Conservation (phyloP, 352 stramenopile species). For the Globisporangium cylindrosporum region DNA sequence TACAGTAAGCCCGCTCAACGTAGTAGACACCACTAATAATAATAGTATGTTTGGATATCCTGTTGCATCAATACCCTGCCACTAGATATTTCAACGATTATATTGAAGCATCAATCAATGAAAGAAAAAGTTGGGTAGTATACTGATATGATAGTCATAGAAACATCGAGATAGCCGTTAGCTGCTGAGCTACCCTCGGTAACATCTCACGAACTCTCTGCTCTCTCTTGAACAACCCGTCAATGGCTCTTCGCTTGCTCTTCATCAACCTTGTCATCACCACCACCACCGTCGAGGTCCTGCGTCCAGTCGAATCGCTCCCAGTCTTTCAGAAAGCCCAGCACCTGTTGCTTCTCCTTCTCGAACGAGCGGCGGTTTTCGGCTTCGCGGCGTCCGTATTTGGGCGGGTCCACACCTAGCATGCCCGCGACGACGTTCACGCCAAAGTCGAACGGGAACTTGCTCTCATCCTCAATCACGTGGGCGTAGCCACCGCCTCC, state of each 20-base stretch:
- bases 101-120: too few species aligned
- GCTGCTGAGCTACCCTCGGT: too few species aligned
- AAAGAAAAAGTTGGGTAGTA: too few species aligned
- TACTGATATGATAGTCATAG: too few species aligned
- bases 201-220: too few species aligned
- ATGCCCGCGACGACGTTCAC: conserved; percentile 77
- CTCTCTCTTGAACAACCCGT: neutral
- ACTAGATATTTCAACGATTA: too few species aligned
- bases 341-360: conserved; percentile 57
- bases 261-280: neutral
- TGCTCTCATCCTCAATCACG: conserved; percentile 76
- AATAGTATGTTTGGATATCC: too few species aligned
- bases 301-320: conserved; percentile 73
- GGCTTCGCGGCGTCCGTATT: conserved; percentile 49
- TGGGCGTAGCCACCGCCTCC: conserved; percentile 64
- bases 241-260: conserved; percentile 1
- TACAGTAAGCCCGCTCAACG: too few species aligned
- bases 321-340: conserved; percentile 66
- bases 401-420: conserved; percentile 61
- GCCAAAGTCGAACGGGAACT: conserved; percentile 78
- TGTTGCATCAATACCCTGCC: too few species aligned
- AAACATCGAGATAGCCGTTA: too few species aligned
- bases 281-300: conserved; percentile 53
- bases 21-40: too few species aligned
- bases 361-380: conserved; percentile 39